Conservation (phyloP, 1,284 basidiomycete genomes). For the Singerocomus inundabilis region DNA sequence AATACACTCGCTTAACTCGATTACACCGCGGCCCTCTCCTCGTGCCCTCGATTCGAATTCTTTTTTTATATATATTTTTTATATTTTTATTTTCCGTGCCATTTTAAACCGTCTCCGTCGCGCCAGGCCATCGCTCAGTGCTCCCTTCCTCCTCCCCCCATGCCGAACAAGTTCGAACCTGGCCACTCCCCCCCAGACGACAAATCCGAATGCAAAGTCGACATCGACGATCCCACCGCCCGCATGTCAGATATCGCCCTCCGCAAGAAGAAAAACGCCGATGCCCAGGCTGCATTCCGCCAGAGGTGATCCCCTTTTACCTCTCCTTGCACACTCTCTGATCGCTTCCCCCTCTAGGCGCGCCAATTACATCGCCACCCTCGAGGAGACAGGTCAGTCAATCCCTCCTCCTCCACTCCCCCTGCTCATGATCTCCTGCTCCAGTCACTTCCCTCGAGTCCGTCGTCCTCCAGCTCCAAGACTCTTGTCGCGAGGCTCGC, state of each 20-base stretch:
- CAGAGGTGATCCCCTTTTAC: conserved; percentile 28
- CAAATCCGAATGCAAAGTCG: conserved; percentile 38
- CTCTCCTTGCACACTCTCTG: conserved; percentile 17
- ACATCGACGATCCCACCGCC: conserved; percentile 35
- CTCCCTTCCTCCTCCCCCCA: conserved; percentile 27
- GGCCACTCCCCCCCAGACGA: conserved; percentile 37
- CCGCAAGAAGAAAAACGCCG: conserved; percentile 83
- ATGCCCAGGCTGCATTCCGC: conserved; percentile 58
- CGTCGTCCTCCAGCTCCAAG: conserved; percentile 77
- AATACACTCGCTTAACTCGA: conserved; percentile 40
- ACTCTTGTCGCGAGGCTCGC: conserved; percentile 68
- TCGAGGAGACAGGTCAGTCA: conserved; percentile 76
- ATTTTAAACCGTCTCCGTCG: conserved; percentile 44
- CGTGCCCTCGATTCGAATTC: conserved; percentile 63
- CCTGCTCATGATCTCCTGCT: conserved; percentile 17
- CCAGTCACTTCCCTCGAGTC: conserved; percentile 73
- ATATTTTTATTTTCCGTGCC: conserved; percentile 55
- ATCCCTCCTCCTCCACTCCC: conserved; percentile 17
- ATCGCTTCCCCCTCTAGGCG: conserved; percentile 55
- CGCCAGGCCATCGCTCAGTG: conserved; percentile 19
- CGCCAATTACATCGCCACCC: conserved; percentile 82
- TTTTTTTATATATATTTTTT: no score
- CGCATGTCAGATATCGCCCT: conserved; percentile 60
- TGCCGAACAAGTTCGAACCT: conserved; percentile 46
- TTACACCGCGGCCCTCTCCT: conserved; percentile 52